Conservation (phyloP, 78 protist species). For the Neovahlkampfia damariscottae region DNA sequence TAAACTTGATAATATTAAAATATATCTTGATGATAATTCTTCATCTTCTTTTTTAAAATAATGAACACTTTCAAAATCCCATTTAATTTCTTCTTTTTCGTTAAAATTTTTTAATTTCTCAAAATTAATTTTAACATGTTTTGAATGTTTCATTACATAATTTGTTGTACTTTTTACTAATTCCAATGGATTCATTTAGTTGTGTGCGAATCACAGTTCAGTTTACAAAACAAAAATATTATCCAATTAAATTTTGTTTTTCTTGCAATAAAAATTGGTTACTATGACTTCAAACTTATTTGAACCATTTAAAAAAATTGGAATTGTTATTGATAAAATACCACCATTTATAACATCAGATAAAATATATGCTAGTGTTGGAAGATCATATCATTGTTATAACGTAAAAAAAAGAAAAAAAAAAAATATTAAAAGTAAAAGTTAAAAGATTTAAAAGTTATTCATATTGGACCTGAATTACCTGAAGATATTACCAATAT, state of each 20-base stretch:
- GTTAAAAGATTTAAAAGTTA: background rate
- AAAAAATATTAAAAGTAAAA: background rate
- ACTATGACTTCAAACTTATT: background rate
- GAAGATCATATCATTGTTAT: background rate
- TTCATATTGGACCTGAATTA: background rate
- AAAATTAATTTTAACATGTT: no score
- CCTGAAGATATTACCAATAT: background rate
- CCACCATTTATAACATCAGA: background rate
- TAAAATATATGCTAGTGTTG: background rate
- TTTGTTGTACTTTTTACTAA: no score
- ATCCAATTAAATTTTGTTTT: no score
- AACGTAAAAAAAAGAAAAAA: background rate
- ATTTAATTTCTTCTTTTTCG: no score
- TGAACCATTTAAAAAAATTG: background rate
- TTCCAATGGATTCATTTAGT: no score
- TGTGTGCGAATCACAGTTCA: no score
- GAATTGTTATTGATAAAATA: background rate
- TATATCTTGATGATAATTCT: background rate
- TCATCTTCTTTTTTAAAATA: background rate
- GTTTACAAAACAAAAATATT: no score
- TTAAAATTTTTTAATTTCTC: no score
- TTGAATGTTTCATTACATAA: no score
- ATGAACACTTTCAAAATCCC: background rate
- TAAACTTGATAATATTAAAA: constrained; percentile 64
- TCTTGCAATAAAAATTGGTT: no score